Evolutionary conservation across 2,329 filamentous ascomycete genomes (phyloP).

Genomic region (Ophiosphaerella herpotricha): DNA sequence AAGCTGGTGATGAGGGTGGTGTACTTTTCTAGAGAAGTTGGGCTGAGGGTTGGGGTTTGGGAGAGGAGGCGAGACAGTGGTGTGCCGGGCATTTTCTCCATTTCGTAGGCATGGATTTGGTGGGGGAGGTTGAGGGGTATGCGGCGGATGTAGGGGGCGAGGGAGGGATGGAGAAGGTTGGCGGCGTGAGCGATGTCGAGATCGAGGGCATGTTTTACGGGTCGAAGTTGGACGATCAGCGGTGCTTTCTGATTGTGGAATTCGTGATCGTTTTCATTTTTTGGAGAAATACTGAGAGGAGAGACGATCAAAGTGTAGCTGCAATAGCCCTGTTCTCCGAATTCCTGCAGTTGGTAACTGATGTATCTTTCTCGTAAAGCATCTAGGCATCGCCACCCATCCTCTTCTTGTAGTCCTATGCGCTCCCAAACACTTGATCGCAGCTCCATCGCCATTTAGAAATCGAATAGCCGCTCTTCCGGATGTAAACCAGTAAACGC

Average conservation of each 20-base stretch:
- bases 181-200: slow-evolving; percentile 25
- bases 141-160: slow-evolving; percentile 23
- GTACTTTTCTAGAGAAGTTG: slow-evolving; percentile 12
- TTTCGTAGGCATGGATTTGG: slow-evolving; percentile 28
- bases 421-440: slow-evolving; percentile 2
- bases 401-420: not conserved
- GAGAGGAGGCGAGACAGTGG: slow-evolving; percentile 23
- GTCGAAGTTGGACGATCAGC: slow-evolving; percentile 35
- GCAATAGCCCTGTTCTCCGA: slow-evolving; percentile 14
- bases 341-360: slow-evolving; percentile 8
- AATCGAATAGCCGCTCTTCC: not conserved
- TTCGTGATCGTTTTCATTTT: not conserved
- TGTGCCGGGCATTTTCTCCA: slow-evolving; percentile 30
- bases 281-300: not conserved
- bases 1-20: slow-evolving; percentile 33
- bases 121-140: slow-evolving; percentile 14
- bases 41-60: slow-evolving; percentile 3
- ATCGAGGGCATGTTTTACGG: slow-evolving; percentile 27
- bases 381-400: not conserved
- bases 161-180: slow-evolving; percentile 18
- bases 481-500: too few species aligned
- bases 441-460: not conserved
- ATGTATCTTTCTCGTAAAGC: slow-evolving; percentile 4
- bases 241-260: not conserved
- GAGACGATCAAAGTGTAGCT: slow-evolving; percentile 14